phyloP scores from a whole-genome alignment of 257 asterid species.

The Przewalskia tangutica region DNA sequence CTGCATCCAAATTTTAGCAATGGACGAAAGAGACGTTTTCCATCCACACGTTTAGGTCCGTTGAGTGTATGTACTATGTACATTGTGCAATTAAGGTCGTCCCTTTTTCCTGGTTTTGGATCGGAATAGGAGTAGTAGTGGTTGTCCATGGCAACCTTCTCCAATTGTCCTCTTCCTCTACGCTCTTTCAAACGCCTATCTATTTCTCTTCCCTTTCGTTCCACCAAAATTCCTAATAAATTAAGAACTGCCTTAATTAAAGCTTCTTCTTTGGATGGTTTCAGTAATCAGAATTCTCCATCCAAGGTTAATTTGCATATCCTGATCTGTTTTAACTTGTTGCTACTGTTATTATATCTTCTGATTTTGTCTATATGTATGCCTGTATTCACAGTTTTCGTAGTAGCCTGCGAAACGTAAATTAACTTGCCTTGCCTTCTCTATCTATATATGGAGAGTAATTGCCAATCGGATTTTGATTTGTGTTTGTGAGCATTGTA shows the following conservation, averaged over 20 bases:
- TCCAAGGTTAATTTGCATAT: constrained; percentile 37
- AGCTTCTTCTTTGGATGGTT: constrained; percentile 35
- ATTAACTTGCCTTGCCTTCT: not conserved
- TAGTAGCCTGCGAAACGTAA: not conserved
- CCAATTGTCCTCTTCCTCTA: constrained; percentile 23
- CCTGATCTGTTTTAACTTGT: not conserved
- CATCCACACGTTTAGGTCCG: not conserved
- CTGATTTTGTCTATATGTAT: not conserved
- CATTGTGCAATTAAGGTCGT: not conserved
- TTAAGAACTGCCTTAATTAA: constrained; percentile 18
- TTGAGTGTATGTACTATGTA: too few species aligned
- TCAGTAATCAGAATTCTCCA: constrained; percentile 24
- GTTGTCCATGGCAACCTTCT: constrained; percentile 68
- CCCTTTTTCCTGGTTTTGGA: not conserved
- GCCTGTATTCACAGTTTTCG: not conserved
- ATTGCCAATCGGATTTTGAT: too few species aligned
- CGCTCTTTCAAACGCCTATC: constrained; percentile 5
- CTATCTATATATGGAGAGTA: too few species aligned
- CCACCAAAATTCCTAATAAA: constrained; percentile 1
- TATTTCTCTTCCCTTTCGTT: constrained; percentile 6
- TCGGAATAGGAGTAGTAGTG: constrained; percentile 12
- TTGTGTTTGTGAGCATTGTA: too few species aligned
- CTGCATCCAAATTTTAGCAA: not conserved
- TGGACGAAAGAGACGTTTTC: not conserved
- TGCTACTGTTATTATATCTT: not conserved